Evolutionary conservation across 331 rosid species (phyloP), one percentile per base, ranked within the genome.

Genomic region (Quercus phellos): DNA sequence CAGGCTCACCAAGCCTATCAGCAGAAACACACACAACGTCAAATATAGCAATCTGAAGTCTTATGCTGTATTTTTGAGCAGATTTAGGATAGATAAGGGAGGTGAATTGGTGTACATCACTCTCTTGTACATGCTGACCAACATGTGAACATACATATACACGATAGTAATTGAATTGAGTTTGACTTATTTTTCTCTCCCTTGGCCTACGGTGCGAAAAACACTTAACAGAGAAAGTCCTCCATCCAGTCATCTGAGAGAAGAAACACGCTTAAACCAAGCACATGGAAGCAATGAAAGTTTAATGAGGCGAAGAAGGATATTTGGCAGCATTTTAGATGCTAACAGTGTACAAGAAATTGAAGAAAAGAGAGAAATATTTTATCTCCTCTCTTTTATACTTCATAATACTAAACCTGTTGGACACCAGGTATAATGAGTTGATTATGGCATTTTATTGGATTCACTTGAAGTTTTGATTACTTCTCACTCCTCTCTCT

Each of bases 401-500:
- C 96, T 93, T 81, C 96, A 88, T 79, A 93, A 90, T 78, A 87
- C 98, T 73, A 95, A 89, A 88, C 99, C 98, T 72, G 99, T 95
- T 84, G 98, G 98, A 58, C 98, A 95, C 84, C 99, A 93, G 99
- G 99, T 95, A 89, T 81, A 74, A 74, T 76, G 55, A 42, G 76
- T 72, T 34, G 51, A 66, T 34, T 66, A 66, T 38, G 85, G 84
- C 46, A 70, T 43, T 53, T 82, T 76, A 12, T 55, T 30, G 76
- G 64, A 38, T 58, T 85, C 18, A 55, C 73, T 72, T 26, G 55
- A 59, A 67, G 10, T 82, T 78, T 77, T 67, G 59, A 81, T 69
- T 29, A 74, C 68, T 26, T 9, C 67, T 24, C 16, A 38, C 56
- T 24, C 21, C 24, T 30, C 54, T 21, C 54, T 21, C 54, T 21